Percentiles rank a stretch among this genome's conserved stretches.
phyloP scores from a whole-genome alignment of 2,329 filamentous ascomycete genomes.

The Orbilia oligospora region DNA sequence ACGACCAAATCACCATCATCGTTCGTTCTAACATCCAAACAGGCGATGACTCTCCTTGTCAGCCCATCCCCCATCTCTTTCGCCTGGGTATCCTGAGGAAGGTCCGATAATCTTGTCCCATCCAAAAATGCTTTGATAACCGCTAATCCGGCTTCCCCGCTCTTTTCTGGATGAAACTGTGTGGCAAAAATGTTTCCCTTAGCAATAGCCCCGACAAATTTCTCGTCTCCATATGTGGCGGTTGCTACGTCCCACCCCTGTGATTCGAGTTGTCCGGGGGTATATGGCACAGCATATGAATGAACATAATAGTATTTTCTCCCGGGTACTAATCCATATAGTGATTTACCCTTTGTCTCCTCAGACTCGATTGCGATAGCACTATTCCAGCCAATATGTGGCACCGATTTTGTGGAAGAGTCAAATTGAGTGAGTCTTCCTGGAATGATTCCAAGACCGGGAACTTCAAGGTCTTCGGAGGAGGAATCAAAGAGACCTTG shows the following conservation, averaged over 20 bases:
- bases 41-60: slow-evolving; percentile 94
- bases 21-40: slow-evolving; percentile 94
- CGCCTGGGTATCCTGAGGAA: slow-evolving; percentile 56
- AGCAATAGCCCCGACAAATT: slow-evolving; percentile 91
- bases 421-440: slow-evolving; percentile 81
- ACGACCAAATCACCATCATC: slow-evolving; percentile 95
- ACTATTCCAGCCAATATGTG: slow-evolving; percentile 98
- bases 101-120: slow-evolving; percentile 69
- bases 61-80: slow-evolving; percentile 71
- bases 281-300: slow-evolving; percentile 88
- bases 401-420: slow-evolving; percentile 85
- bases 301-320: slow-evolving; percentile 99
- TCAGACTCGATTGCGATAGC: slow-evolving; percentile 74
- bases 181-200: slow-evolving; percentile 89
- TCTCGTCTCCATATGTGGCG: slow-evolving; percentile 86
- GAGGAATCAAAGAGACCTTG: slow-evolving; percentile 92
- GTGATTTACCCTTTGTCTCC: slow-evolving; percentile 68
- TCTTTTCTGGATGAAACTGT: slow-evolving; percentile 98
- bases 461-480: slow-evolving; percentile 79
- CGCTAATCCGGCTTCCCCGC: slow-evolving; percentile 86
- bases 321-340: slow-evolving; percentile 83
- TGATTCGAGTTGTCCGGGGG: slow-evolving; percentile 75
- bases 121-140: slow-evolving; percentile 88
- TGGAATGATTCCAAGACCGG: slow-evolving; percentile 82
- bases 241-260: slow-evolving; percentile 94